Evolutionary conservation across 106 monocot species (phyloP).

Genomic region (Phalaenopsis aphrodite): DNA sequence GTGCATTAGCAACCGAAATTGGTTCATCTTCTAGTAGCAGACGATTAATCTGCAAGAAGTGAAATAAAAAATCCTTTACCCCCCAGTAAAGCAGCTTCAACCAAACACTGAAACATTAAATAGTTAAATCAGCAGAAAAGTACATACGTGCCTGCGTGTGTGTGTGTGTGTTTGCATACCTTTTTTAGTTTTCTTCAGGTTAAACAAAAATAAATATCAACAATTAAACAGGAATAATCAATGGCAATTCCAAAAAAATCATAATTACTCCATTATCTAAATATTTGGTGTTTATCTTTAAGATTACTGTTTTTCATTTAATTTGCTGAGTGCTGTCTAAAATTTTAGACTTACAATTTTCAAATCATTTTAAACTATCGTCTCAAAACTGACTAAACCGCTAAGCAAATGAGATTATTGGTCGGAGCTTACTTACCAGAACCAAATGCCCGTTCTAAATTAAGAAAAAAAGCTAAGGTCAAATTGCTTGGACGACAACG

Average conservation of each 20-base stretch:
- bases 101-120: background rate
- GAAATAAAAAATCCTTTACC: background rate
- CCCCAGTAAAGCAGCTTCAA: background rate
- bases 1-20: conserved; percentile 16
- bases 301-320: background rate
- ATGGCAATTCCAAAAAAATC: background rate
- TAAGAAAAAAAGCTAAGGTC: background rate
- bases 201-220: background rate
- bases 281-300: background rate
- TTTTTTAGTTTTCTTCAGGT: background rate
- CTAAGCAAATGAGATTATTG: background rate
- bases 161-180: no score
- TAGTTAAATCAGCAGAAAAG: background rate
- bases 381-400: background rate
- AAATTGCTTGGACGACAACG: background rate
- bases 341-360: background rate
- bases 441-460: background rate
- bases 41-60: conserved; percentile 78
- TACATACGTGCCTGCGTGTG: background rate
- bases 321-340: background rate
- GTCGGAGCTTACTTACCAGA: background rate
- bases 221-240: background rate
- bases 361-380: background rate
- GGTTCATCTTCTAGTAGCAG: conserved; percentile 74
- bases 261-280: background rate